These are phyloP conservation scores for Fusarium praegraminearum DNA, from an alignment of 2,329 filamentous ascomycete species.

Conservation along the genomic window DNA sequence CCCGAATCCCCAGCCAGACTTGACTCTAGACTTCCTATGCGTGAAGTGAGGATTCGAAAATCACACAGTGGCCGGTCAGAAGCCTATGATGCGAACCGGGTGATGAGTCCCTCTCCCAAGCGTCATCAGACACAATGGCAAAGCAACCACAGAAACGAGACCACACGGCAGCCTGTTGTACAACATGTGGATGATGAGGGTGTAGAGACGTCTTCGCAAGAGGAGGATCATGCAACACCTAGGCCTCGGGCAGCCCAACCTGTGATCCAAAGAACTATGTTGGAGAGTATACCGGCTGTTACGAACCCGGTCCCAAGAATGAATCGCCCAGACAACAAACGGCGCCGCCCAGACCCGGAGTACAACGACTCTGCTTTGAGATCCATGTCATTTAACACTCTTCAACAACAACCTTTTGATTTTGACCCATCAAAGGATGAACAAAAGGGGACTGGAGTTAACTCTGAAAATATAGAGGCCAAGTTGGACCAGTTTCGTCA, in stretches of 20 bases:
- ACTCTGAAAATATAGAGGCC: constrained; percentile 59
- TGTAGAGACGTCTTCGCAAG: constrained; percentile 36
- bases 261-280: constrained; percentile 32
- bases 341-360: constrained; percentile 61
- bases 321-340: constrained; percentile 52
- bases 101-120: constrained; percentile 47
- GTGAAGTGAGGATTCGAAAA: constrained; percentile 52
- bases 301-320: constrained; percentile 10
- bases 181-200: constrained; percentile 45
- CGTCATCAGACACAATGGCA: constrained; percentile 40
- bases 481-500: constrained; percentile 64
- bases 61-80: constrained; percentile 43
- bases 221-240: constrained; percentile 42
- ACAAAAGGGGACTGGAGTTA: constrained; percentile 52
- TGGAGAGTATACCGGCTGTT: constrained; percentile 43
- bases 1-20: constrained; percentile 44
- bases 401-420: constrained; percentile 67
- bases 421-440: constrained; percentile 64
- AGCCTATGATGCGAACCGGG: constrained; percentile 36
- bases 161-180: constrained; percentile 32
- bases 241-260: constrained; percentile 43
- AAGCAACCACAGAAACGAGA: constrained; percentile 30
- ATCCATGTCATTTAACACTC: constrained; percentile 64
- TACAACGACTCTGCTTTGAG: constrained; percentile 69
- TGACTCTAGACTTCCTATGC: constrained; percentile 55